A percentile compares a stretch with the other conserved stretches of the same genome.
phyloP scores from a whole-genome alignment of 129 eudicot species.

The Smallanthus sonchifolius region DNA sequence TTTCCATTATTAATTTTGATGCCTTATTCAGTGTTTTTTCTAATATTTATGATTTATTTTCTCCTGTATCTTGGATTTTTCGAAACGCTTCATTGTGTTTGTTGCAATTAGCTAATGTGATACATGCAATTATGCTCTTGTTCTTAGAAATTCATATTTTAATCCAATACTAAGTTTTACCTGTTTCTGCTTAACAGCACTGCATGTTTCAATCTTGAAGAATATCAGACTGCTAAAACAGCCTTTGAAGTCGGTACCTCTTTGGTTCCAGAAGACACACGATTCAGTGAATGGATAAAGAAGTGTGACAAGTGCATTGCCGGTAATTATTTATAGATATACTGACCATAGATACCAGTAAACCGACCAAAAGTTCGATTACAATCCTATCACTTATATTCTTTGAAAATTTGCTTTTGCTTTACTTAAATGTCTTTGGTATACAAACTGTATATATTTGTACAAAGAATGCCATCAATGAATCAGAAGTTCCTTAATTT shows the following conservation, averaged over 20 bases:
- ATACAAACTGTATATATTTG: background rate
- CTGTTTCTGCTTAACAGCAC: conserved; percentile 33
- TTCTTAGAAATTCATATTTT: background rate
- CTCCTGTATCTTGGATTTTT: background rate
- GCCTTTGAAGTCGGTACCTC: conserved; percentile 67
- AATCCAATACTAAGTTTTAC: background rate
- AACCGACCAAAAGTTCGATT: conserved; percentile 7
- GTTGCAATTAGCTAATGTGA: background rate
- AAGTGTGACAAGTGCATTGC: conserved; percentile 74
- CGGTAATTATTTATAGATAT: conserved; percentile 33
- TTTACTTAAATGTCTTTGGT: background rate
- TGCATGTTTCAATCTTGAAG: conserved; percentile 77
- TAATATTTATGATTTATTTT: background rate
- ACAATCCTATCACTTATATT: background rate
- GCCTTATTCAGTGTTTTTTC: background rate
- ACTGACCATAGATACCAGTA: background rate
- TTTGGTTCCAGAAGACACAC: conserved; percentile 52
- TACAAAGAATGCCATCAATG: background rate
- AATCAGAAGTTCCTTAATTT: background rate
- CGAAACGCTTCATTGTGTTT: background rate
- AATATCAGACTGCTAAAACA: conserved; percentile 68
- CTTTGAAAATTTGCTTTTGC: background rate
- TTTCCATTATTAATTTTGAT: background rate
- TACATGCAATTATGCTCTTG: background rate
- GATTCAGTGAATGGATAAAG: conserved; percentile 64